These are phyloP conservation scores for Kodamaea sagamina DNA, from an alignment of 805 yeast genomes.

Conservation along the genomic window DNA sequence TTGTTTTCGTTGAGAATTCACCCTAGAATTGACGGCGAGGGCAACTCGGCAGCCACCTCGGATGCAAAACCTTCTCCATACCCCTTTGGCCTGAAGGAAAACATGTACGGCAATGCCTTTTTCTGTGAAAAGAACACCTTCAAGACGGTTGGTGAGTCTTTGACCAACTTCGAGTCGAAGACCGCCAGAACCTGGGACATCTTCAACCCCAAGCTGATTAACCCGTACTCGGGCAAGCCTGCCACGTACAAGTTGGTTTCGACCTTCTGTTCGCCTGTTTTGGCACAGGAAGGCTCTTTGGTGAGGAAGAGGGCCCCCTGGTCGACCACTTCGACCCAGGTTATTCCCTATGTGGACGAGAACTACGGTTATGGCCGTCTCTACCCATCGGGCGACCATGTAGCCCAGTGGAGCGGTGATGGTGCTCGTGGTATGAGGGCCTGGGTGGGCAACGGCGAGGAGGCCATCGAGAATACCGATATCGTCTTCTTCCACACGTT, in stretches of 20 bases:
- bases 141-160: slow-evolving; percentile 67
- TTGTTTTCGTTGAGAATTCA: slow-evolving; percentile 74
- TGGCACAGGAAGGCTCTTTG: slow-evolving; percentile 72
- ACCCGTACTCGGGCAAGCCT: slow-evolving; percentile 73
- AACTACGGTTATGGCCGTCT: slow-evolving; percentile 54
- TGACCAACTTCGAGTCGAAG: slow-evolving; percentile 59
- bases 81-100: slow-evolving; percentile 66
- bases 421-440: slow-evolving; percentile 65
- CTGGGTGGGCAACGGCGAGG: slow-evolving; percentile 67
- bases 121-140: slow-evolving; percentile 63
- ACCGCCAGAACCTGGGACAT: slow-evolving; percentile 78
- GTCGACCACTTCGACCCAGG: slow-evolving; percentile 68
- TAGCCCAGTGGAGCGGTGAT: slow-evolving; percentile 73
- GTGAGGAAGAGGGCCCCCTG: slow-evolving; percentile 83
- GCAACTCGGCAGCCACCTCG: slow-evolving; percentile 67
- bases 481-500: slow-evolving; percentile 78
- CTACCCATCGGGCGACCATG: slow-evolving; percentile 80
- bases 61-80: slow-evolving; percentile 63
- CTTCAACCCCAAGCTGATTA: slow-evolving; percentile 67
- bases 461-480: slow-evolving; percentile 64
- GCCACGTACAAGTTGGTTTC: slow-evolving; percentile 77
- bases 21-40: slow-evolving; percentile 80
- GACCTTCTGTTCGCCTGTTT: slow-evolving; percentile 68
- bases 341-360: slow-evolving; percentile 67
- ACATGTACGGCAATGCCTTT: slow-evolving; percentile 79